phyloP scores from a whole-genome alignment of 352 stramenopile genomes.

The Phytophthora foliorum region DNA sequence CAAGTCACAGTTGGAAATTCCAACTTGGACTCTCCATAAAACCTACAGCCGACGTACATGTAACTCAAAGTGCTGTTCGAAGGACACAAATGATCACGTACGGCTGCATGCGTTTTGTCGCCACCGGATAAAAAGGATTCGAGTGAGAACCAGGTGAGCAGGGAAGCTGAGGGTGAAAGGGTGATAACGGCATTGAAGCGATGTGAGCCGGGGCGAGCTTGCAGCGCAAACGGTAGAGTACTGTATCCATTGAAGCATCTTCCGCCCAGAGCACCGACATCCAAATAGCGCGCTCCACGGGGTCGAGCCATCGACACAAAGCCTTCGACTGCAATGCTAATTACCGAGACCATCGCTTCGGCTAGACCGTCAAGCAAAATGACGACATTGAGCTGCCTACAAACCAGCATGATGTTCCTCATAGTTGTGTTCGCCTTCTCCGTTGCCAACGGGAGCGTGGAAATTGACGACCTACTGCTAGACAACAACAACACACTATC shows the following conservation, averaged over 20 bases:
- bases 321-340: background rate
- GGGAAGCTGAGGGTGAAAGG: background rate
- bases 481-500: background rate
- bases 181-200: background rate
- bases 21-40: no score
- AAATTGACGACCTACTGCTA: constrained; percentile 17
- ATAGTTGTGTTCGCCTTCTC: background rate
- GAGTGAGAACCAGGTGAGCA: no score
- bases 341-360: background rate
- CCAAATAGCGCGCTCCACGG: no score
- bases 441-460: background rate
- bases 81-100: no score
- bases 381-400: background rate
- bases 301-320: no score
- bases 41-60: no score
- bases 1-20: no score
- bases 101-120: no score
- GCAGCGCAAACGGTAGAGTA: no score
- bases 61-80: no score
- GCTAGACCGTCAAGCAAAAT: background rate
- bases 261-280: no score
- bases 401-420: background rate
- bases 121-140: background rate
- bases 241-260: background rate
- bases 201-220: background rate